These are phyloP conservation scores for Bipolaris victoriae DNA, from an alignment of 2,329 filamentous ascomycete species.

Conservation along the genomic window DNA sequence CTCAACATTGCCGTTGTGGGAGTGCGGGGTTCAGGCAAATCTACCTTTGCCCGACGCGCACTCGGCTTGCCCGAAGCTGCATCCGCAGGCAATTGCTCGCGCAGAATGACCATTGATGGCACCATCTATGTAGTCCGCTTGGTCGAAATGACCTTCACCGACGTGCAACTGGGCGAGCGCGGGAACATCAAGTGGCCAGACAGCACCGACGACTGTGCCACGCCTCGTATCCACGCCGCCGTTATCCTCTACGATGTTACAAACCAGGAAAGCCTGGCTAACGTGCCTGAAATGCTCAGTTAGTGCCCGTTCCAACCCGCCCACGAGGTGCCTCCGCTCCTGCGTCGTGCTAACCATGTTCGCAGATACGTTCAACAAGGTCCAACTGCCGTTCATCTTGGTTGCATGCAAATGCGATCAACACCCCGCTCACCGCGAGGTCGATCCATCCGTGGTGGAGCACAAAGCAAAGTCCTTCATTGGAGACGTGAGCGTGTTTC, in stretches of 20 bases:
- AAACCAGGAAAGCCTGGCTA: constrained; percentile 74
- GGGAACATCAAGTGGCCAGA: constrained; percentile 64
- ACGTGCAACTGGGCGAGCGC: constrained; percentile 59
- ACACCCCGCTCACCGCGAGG: constrained; percentile 70
- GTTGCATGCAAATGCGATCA: constrained; percentile 91
- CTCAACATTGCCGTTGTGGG: constrained; percentile 66
- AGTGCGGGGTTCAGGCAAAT: constrained; percentile 61
- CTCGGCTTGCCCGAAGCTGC: constrained; percentile 59
- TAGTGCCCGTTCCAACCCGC: constrained; percentile 52
- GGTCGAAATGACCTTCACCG: constrained; percentile 61
- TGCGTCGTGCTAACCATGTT: constrained; percentile 27
- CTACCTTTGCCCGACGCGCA: constrained; percentile 64
- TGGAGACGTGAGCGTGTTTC: constrained; percentile 71
- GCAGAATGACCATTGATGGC: constrained; percentile 64
- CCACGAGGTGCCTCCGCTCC: neutral
- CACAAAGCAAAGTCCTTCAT: constrained; percentile 66
- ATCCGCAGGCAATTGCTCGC: constrained; percentile 52
- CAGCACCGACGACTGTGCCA: constrained; percentile 66
- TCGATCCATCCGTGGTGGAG: constrained; percentile 73
- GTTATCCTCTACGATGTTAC: constrained; percentile 88
- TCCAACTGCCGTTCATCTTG: constrained; percentile 76
- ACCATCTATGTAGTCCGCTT: constrained; percentile 63
- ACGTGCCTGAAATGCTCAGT: constrained; percentile 80
- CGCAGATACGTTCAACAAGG: constrained; percentile 74
- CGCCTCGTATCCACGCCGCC: constrained; percentile 81